Evolutionary conservation across 768 basidiomycete species (phyloP).

Genomic region (Lentinula boryana): DNA sequence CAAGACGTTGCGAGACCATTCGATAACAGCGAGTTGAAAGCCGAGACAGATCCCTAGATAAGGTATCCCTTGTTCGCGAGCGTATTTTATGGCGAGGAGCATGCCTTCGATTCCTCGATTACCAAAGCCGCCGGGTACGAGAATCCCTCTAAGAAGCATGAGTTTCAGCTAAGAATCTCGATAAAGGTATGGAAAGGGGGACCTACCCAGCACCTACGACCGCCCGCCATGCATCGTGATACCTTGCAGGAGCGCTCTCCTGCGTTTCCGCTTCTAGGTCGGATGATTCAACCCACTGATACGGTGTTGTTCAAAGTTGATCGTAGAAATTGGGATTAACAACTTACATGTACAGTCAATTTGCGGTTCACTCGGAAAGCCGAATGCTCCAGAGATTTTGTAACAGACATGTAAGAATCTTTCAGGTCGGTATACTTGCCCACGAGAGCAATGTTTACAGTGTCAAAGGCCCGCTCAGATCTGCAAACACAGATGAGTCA

Average conservation of each 20-base stretch:
- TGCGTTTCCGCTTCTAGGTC: conserved; percentile 82
- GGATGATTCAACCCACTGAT: conserved; percentile 93
- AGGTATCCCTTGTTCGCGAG: conserved; percentile 89
- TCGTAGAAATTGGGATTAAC: background rate
- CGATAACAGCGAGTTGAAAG: conserved; percentile 94
- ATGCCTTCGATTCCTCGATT: conserved; percentile 92
- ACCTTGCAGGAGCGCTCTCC: conserved; percentile 73
- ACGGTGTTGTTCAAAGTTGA: background rate
- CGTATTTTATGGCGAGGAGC: conserved; percentile 97
- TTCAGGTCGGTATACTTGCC: conserved; percentile 97
- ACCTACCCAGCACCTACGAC: conserved; percentile 85
- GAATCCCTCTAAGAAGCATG: conserved; percentile 65
- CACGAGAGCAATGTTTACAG: conserved; percentile 84
- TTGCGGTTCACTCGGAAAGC: conserved; percentile 88
- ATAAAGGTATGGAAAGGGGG: background rate
- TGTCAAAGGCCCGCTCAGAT: conserved; percentile 90
- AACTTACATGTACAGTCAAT: conserved; percentile 67
- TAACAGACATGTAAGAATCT: conserved; percentile 98
- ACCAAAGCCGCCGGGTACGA: conserved; percentile 97
- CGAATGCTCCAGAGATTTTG: conserved; percentile 94
- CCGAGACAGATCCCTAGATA: conserved; percentile 97
- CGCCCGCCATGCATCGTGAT: conserved; percentile 93
- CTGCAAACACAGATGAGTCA: conserved; percentile 30
- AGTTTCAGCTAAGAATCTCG: background rate
- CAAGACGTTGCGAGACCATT: conserved; percentile 87